A percentile compares a stretch with the other conserved stretches of the same genome.
phyloP scores from a whole-genome alignment of 2,329 filamentous ascomycete genomes.

The Beauveria asiatica region DNA sequence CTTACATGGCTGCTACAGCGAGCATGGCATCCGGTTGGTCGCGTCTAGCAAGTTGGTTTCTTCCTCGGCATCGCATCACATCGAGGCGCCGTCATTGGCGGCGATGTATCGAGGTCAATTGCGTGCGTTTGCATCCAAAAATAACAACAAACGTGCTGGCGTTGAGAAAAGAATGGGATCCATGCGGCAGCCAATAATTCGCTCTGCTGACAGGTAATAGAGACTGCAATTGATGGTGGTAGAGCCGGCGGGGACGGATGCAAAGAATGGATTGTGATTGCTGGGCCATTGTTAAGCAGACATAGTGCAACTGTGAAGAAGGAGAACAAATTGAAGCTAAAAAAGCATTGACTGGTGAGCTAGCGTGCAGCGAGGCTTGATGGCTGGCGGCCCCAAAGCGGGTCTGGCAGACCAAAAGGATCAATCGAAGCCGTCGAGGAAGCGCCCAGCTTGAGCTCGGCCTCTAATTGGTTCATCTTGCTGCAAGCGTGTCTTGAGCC shows the following conservation, averaged over 20 bases:
- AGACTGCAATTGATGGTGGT: neutral
- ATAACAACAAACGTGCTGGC: neutral
- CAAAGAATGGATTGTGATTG: neutral
- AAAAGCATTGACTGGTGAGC: neutral
- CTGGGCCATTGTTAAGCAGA: neutral
- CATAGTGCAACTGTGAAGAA: neutral
- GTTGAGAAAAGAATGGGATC: neutral
- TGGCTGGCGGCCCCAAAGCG: conserved; percentile 4
- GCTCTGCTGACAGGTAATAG: neutral
- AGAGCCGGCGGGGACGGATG: neutral
- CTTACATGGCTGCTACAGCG: neutral
- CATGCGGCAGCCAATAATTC: neutral
- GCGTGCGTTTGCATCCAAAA: conserved; percentile 6
- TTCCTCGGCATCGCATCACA: neutral
- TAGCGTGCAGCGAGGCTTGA: conserved; percentile 5
- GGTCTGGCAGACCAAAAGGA: neutral
- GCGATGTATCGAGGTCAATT: neutral
- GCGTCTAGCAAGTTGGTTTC: neutral
- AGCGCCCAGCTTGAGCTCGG: conserved; percentile 11
- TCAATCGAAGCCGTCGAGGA: conserved; percentile 13
- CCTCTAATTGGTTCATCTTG: conserved; percentile 5
- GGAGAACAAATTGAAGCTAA: neutral
- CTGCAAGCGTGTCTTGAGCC: neutral
- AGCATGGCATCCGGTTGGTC: neutral
- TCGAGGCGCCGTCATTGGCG: neutral